A percentile compares a stretch with the other conserved stretches of the same genome.
These are phyloP conservation scores for Jamesozyma spencerorum DNA, from an alignment of 805 yeast genomes.

Conservation along the genomic window DNA sequence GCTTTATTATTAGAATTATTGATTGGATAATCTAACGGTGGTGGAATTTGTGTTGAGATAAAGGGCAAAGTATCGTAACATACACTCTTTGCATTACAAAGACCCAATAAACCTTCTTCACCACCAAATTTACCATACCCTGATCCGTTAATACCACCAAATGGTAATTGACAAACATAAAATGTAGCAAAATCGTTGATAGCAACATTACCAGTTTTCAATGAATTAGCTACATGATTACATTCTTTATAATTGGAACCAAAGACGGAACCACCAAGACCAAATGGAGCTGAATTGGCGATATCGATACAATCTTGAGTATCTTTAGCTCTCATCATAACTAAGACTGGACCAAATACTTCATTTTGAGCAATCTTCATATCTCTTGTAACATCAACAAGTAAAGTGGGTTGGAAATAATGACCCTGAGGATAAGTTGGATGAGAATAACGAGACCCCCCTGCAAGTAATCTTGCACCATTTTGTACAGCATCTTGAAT, in stretches of 20 bases:
- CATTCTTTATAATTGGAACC: slow-evolving; percentile 54
- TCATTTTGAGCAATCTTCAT: slow-evolving; percentile 83
- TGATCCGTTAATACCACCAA: slow-evolving; percentile 87
- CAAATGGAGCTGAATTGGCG: slow-evolving; percentile 81
- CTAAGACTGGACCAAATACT: slow-evolving; percentile 88
- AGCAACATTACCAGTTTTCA: slow-evolving; percentile 87
- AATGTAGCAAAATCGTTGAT: slow-evolving; percentile 96
- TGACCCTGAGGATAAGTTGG: slow-evolving; percentile 95
- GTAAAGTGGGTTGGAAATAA: slow-evolving; percentile 82
- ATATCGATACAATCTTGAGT: slow-evolving; percentile 62
- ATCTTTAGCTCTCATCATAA: slow-evolving; percentile 61
- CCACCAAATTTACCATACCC: slow-evolving; percentile 99
- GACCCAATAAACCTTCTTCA: slow-evolving; percentile 87
- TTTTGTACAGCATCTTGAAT: slow-evolving; percentile 62
- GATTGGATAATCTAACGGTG: slow-evolving; percentile 87
- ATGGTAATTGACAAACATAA: slow-evolving; percentile 91
- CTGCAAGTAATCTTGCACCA: slow-evolving; percentile 75
- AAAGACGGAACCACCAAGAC: slow-evolving; percentile 86
- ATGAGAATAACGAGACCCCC: slow-evolving; percentile 74
- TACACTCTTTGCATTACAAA: slow-evolving; percentile 79
- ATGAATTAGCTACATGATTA: slow-evolving; percentile 49
- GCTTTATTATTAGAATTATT: slow-evolving; percentile 61
- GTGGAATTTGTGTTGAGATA: slow-evolving; percentile 76
- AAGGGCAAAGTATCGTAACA: slow-evolving; percentile 77
- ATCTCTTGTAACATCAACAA: slow-evolving; percentile 66